Evolutionary conservation across 768 basidiomycete genomes (phyloP).

Genomic region (Kwoniella sp.): DNA sequence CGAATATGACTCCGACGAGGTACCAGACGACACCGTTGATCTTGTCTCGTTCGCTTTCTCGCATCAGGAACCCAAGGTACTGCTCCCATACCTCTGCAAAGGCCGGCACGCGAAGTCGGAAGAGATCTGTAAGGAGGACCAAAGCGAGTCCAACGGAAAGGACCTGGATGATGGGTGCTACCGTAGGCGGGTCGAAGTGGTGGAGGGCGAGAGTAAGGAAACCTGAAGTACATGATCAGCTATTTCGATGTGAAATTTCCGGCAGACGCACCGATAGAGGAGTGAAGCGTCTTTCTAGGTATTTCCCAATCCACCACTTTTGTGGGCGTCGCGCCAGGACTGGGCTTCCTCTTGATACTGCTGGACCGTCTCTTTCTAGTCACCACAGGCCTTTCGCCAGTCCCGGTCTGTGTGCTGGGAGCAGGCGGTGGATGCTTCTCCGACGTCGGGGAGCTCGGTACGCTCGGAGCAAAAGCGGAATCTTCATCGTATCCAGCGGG

Average conservation of each 20-base stretch:
- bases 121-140: constrained; percentile 68
- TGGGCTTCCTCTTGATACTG: constrained; percentile 36
- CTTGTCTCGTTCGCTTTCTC: constrained; percentile 76
- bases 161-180: constrained; percentile 58
- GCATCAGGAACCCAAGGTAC: constrained; percentile 75
- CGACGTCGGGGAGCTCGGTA: neutral
- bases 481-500: constrained; percentile 9
- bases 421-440: constrained; percentile 31
- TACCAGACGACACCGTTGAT: constrained; percentile 90
- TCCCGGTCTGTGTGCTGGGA: constrained; percentile 19
- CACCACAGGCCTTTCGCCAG: constrained; percentile 15
- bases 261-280: constrained; percentile 75
- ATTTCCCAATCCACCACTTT: constrained; percentile 75
- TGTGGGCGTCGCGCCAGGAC: constrained; percentile 35
- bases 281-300: constrained; percentile 79
- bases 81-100: constrained; percentile 71
- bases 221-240: constrained; percentile 56
- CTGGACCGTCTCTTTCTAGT: constrained; percentile 33
- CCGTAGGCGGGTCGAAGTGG: constrained; percentile 53
- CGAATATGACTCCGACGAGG: constrained; percentile 76
- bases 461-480: neutral
- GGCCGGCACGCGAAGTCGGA: constrained; percentile 63
- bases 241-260: too few species aligned
- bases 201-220: constrained; percentile 65
- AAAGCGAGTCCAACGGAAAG: constrained; percentile 65